phyloP scores from a whole-genome alignment of 257 asterid species.

The Dorcoceras hygrometricum region DNA sequence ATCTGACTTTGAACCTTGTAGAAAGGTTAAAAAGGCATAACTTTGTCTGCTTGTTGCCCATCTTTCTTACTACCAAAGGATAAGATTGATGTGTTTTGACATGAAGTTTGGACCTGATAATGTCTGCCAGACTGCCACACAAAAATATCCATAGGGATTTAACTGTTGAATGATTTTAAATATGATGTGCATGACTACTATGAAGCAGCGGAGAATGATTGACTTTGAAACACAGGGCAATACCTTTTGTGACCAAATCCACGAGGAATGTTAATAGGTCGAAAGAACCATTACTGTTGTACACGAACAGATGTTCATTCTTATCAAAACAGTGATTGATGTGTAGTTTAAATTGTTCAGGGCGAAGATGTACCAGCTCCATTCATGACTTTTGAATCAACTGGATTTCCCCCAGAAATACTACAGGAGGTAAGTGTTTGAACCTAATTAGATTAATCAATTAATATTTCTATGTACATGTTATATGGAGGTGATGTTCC shows the following conservation, averaged over 20 bases:
- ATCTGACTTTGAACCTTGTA: not conserved
- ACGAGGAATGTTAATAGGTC: not conserved
- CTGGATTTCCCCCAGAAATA: conserved; percentile 90
- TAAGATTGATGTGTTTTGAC: too few relatives aligned
- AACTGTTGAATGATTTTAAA: not conserved
- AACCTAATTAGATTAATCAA: conserved; percentile 15
- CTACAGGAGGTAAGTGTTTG: conserved; percentile 75
- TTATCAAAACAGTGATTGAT: conserved; percentile 19
- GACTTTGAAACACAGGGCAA: not conserved
- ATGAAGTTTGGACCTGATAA: not conserved
- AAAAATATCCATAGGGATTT: not conserved
- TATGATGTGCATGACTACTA: not conserved
- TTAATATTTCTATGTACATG: conserved; percentile 11
- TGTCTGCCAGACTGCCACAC: not conserved
- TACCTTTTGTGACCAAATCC: not conserved
- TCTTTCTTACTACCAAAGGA: too few relatives aligned
- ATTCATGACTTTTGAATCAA: conserved; percentile 84
- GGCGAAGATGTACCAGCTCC: conserved; percentile 94
- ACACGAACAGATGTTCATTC: conserved; percentile 14
- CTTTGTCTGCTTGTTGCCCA: not conserved
- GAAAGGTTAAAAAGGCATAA: not conserved
- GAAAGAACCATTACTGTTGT: not conserved
- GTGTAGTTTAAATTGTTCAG: conserved; percentile 37
- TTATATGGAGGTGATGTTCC: conserved; percentile 10
- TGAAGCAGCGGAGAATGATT: not conserved